Percentiles rank a stretch among this genome's conserved stretches.
phyloP scores from a whole-genome alignment of 768 basidiomycete species.

The Tephrocybe sp. region DNA sequence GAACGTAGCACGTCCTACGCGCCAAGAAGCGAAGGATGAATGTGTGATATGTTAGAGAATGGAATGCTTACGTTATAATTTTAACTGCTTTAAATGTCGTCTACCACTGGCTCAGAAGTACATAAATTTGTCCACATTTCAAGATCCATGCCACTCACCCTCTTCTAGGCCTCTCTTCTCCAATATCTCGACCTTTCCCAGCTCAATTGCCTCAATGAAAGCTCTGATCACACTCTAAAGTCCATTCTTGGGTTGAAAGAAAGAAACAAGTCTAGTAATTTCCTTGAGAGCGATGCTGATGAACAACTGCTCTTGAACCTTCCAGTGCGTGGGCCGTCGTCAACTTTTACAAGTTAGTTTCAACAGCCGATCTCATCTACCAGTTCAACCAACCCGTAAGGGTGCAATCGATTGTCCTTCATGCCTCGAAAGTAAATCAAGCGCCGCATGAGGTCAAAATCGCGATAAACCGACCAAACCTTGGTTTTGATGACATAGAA shows the following conservation, averaged over 20 bases:
- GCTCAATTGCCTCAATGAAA: conserved; percentile 71
- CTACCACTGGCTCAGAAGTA: conserved; percentile 14
- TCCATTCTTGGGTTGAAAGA: conserved; percentile 43
- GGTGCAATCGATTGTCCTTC: conserved; percentile 56
- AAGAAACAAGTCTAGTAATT: conserved; percentile 41
- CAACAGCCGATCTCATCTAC: conserved; percentile 1
- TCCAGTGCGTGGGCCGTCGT: conserved; percentile 40
- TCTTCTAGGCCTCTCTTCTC: conserved; percentile 47
- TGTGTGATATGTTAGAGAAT: conserved; percentile 77
- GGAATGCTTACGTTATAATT: conserved; percentile 16
- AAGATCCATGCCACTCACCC: conserved; percentile 3
- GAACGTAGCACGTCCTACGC: conserved; percentile 80
- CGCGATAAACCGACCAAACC: conserved; percentile 52
- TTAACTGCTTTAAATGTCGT: conserved; percentile 7
- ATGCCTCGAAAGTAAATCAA: conserved; percentile 32
- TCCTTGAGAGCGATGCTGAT: conserved; percentile 67
- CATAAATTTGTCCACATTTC: conserved; percentile 1
- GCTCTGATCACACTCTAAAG: conserved; percentile 44
- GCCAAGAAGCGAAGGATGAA: conserved; percentile 92
- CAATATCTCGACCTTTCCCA: conserved; percentile 58
- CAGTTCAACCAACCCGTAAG: conserved; percentile 73
- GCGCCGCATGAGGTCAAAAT: conserved; percentile 65
- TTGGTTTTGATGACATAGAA: conserved; percentile 69
- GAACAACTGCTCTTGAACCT: conserved; percentile 70
- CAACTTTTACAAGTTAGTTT: background rate